Evolutionary conservation across 1,139 yeast genomes (phyloP).

Genomic region (Yamadazyma aaseri): DNA sequence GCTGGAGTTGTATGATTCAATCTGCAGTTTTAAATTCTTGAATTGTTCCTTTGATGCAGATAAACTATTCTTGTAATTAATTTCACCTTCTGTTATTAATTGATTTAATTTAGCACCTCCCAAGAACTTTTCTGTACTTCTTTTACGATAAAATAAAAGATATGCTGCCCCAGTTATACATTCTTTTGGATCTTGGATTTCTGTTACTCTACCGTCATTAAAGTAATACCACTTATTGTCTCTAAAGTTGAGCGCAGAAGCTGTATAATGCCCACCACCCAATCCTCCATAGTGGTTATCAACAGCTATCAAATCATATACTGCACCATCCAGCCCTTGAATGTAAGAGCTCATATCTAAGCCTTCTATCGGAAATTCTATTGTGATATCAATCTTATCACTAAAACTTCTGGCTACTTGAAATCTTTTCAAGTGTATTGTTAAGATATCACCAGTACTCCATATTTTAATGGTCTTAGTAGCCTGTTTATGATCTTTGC

Average conservation of each 20-base stretch:
- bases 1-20: constrained; percentile 19
- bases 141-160: constrained; percentile 74
- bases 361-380: constrained; percentile 85
- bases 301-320: constrained; percentile 88
- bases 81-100: constrained; percentile 25
- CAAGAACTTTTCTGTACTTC: constrained; percentile 30
- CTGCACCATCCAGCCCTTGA: constrained; percentile 31
- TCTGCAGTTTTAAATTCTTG: constrained; percentile 17
- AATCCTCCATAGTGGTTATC: constrained; percentile 96
- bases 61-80: constrained; percentile 16
- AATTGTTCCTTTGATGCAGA: constrained; percentile 14
- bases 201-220: constrained; percentile 79
- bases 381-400: constrained; percentile 83
- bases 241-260: constrained; percentile 76
- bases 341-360: constrained; percentile 68
- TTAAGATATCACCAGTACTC: constrained; percentile 86
- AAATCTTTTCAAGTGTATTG: constrained; percentile 88
- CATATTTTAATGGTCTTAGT: constrained; percentile 89
- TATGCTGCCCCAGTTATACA: constrained; percentile 84
- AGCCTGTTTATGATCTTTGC: constrained; percentile 88
- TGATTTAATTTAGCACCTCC: constrained; percentile 37
- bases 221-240: constrained; percentile 86
- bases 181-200: constrained; percentile 55
- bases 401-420: constrained; percentile 82
- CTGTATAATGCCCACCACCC: constrained; percentile 98